phyloP scores from a whole-genome alignment of 495 filamentous ascomycete species.

The Annulohypoxylon moriforme region DNA sequence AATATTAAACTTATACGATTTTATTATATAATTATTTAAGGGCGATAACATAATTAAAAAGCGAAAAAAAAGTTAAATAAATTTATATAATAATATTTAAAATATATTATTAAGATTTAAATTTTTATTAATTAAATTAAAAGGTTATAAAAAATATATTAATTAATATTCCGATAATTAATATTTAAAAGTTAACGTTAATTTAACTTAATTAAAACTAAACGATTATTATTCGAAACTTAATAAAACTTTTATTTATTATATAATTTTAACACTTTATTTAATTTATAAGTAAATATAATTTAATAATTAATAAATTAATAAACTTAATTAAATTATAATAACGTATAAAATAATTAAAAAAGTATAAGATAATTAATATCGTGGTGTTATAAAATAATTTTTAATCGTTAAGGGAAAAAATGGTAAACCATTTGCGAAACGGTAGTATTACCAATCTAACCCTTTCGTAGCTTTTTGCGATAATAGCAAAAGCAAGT shows the following conservation, averaged over 20 bases:
- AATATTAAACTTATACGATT: neutral
- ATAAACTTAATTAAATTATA: neutral
- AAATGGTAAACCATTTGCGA: too few relatives aligned
- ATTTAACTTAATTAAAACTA: neutral
- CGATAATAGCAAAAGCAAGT: neutral
- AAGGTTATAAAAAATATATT: neutral
- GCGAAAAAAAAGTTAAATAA: neutral
- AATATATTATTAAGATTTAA: neutral
- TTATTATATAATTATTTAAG: neutral
- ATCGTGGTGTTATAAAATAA: neutral
- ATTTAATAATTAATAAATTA: too few relatives aligned
- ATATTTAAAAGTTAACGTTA: neutral
- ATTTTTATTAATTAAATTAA: neutral
- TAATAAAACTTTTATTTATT: neutral
- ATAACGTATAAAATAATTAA: neutral
- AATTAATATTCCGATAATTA: neutral
- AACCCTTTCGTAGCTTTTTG: neutral
- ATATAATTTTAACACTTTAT: neutral
- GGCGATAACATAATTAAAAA: neutral
- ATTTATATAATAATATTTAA: neutral
- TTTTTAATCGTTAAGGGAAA: neutral
- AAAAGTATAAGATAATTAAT: neutral
- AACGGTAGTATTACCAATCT: neutral
- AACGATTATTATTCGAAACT: neutral
- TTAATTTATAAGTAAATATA: too few relatives aligned